Percentiles rank a stretch among this genome's conserved stretches.
These are phyloP conservation scores for Zychaea mexicana DNA, from an alignment of 371 early-diverging fungal species.

Conservation along the genomic window DNA sequence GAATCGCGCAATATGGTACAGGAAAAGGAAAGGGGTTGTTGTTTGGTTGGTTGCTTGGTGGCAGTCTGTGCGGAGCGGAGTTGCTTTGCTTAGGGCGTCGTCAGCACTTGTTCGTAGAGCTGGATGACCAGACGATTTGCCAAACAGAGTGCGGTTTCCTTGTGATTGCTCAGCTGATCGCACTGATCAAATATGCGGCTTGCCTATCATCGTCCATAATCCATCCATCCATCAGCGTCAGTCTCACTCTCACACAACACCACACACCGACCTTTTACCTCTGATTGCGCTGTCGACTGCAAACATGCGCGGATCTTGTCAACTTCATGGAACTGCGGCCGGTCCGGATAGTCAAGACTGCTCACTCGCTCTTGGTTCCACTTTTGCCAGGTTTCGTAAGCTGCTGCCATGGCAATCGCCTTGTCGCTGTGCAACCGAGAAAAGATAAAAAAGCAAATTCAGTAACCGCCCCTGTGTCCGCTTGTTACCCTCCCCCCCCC, in stretches of 20 bases:
- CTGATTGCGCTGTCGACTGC: slow-evolving; percentile 17
- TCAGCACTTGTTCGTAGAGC: slow-evolving; percentile 46
- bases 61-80: slow-evolving; percentile 3
- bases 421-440: slow-evolving; percentile 36
- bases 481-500: neutral
- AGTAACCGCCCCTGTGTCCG: neutral
- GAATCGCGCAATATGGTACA: neutral
- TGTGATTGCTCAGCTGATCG: slow-evolving; percentile 33
- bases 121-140: slow-evolving; percentile 39
- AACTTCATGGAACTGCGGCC: slow-evolving; percentile 7
- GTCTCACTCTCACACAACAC: neutral
- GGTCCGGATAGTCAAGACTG: neutral
- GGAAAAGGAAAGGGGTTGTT: neutral
- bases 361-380: slow-evolving; percentile 39
- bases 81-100: slow-evolving; percentile 38
- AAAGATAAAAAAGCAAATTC: neutral
- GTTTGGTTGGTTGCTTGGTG: neutral
- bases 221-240: neutral
- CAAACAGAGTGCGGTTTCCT: slow-evolving; percentile 30
- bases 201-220: slow-evolving; percentile 9
- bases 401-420: slow-evolving; percentile 51
- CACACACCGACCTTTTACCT: slow-evolving; percentile 7
- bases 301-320: slow-evolving; percentile 16
- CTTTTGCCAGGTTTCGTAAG: slow-evolving; percentile 48
- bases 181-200: slow-evolving; percentile 19